Evolutionary conservation across 768 basidiomycete species (phyloP), one percentile per base, ranked within the genome.

Genomic region (Leccinum barrowsii): DNA sequence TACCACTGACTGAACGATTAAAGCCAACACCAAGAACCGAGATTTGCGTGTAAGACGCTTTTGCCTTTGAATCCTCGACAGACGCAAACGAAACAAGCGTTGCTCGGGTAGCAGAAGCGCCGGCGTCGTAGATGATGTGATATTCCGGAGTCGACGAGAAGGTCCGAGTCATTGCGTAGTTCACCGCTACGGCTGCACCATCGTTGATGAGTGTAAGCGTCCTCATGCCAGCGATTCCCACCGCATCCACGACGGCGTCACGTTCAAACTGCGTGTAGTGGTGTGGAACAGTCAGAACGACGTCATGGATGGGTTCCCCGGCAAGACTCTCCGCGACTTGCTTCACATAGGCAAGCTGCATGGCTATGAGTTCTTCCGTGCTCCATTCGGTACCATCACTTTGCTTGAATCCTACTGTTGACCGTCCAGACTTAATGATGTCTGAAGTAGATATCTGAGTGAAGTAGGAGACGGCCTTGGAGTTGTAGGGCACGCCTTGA

Each of bases 151-250:
- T 76, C 0, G 88, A 76, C 3, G 73, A 61, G 78, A 98, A 98
- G 2, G 85, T 80, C 50, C 96, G 85, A 2, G 94, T 94, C 94
- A 98, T 97, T 46, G 97, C 97, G 68, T 92, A 99, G 77, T 99
- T 99, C 64, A 98, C 82, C 13, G 94, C 97, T n/a, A 95, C 89
- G 2, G 94, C 92, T 0, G 92, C 85, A 26, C 96, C 96, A 65
- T 99, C 97, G 64, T 94, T 90, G 54, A 99, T 83, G 58, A 98
- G 79, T 0, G 91, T 87, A 32, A 98, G 77, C 1, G 89, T 86
- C 26, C 83, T 83, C 49, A 99, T 75, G 2, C 95, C 97, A 15
- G 94, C 85, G 48, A 98, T 85, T 67, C 97, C 96, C 35, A 94
- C 82, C 15, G 96, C 94, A 72, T 98, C 96, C 28, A 86, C 84